Evolutionary conservation across 2,329 filamentous ascomycete species (phyloP).

Genomic region (Cytospora leucostoma): DNA sequence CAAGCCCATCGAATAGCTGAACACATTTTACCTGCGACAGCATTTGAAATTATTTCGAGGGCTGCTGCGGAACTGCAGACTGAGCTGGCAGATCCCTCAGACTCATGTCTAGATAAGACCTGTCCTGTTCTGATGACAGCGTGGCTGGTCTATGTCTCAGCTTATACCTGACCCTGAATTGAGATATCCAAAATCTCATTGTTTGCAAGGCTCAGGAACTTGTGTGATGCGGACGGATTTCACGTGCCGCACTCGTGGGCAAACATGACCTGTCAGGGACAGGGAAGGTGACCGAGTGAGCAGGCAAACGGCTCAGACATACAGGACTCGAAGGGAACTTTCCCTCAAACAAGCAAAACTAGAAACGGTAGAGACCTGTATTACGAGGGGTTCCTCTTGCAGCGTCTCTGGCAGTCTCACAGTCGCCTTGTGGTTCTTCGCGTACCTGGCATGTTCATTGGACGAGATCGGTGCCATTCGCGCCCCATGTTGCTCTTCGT

Average conservation of each 20-base stretch:
- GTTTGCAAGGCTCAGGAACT: not conserved
- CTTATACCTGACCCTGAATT: conserved; percentile 3
- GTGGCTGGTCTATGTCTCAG: conserved; percentile 15
- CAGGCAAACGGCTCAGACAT: conserved; percentile 17
- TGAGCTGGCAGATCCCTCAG: not conserved
- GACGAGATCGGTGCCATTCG: conserved; percentile 10
- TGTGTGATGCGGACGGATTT: not conserved
- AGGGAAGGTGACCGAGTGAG: not conserved
- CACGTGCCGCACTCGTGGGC: conserved; percentile 14
- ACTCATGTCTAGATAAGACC: not conserved
- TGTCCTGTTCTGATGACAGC: not conserved
- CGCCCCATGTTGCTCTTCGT: conserved; percentile 16
- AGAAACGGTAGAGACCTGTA: conserved; percentile 15
- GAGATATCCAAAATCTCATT: not conserved
- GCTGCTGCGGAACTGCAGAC: not conserved
- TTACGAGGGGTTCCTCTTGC: conserved; percentile 5
- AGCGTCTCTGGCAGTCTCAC: conserved; percentile 24
- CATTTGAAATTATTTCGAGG: not conserved
- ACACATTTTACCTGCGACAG: not conserved
- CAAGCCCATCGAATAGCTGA: conserved; percentile 11
- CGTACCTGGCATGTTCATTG: conserved; percentile 24
- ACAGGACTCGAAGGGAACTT: conserved; percentile 11
- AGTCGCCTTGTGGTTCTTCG: conserved; percentile 24
- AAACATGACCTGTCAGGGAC: conserved; percentile 13
- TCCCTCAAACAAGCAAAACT: conserved; percentile 17